These are phyloP conservation scores for Sporobolus alterniflorus DNA, from an alignment of 202 grass and related monocot species.

Conservation along the genomic window DNA sequence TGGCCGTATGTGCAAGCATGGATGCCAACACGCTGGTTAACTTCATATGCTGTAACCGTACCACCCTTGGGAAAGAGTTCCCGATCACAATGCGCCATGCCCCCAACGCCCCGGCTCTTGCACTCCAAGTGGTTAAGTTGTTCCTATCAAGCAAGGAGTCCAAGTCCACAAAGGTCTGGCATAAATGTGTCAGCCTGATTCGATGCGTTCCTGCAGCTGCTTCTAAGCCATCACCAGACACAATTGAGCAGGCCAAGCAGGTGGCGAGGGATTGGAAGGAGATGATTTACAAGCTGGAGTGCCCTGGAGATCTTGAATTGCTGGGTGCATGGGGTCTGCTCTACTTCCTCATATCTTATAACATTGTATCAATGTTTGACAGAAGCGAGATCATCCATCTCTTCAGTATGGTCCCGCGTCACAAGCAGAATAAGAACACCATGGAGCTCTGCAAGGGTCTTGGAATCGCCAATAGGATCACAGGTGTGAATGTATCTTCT, in stretches of 20 bases:
- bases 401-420: conserved; percentile 26
- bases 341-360: conserved; percentile 49
- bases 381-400: conserved; percentile 30
- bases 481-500: conserved; percentile 26
- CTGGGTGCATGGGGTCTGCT: conserved; percentile 46
- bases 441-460: conserved; percentile 31
- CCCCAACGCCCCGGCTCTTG: conserved; percentile 41
- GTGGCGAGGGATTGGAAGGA: conserved; percentile 52
- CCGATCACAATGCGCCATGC: conserved; percentile 9
- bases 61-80: neutral
- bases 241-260: conserved; percentile 30
- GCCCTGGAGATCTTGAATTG: neutral
- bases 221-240: conserved; percentile 5
- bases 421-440: conserved; percentile 8
- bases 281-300: conserved; percentile 12
- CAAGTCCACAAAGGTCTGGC: conserved; percentile 27
- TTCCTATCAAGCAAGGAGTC: conserved; percentile 22
- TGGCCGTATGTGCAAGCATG: conserved; percentile 28
- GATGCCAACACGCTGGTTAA: conserved; percentile 21
- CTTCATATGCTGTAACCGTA: conserved; percentile 11
- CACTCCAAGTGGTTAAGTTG: conserved; percentile 38
- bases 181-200: conserved; percentile 23
- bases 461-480: conserved; percentile 33
- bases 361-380: conserved; percentile 43
- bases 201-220: neutral